Percentiles rank a stretch among this genome's conserved stretches.
Conservation (phyloP, 352 stramenopile genomes). For the Phytophthora aleatoria region DNA sequence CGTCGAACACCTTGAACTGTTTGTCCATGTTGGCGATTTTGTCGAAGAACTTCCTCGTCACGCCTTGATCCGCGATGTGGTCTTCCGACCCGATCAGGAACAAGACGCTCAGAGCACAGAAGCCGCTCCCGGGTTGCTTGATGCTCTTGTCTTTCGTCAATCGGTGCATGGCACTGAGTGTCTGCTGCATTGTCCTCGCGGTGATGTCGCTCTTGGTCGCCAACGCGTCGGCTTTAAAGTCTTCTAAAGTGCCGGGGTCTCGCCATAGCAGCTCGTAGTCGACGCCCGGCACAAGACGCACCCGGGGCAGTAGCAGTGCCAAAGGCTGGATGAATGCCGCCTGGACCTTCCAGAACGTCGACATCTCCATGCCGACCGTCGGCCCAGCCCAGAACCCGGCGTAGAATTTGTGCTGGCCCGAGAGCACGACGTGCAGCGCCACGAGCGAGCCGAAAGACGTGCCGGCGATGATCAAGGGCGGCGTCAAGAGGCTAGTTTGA, state of each 20-base stretch:
- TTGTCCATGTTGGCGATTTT: slow-evolving; percentile 49
- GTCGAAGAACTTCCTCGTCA: slow-evolving; percentile 40
- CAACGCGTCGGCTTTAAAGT: slow-evolving; percentile 56
- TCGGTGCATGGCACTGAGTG: slow-evolving; percentile 31
- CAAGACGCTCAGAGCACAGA: slow-evolving; percentile 26
- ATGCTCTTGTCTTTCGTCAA: slow-evolving; percentile 33
- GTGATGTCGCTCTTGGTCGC: slow-evolving; percentile 54
- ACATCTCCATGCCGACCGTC: slow-evolving; percentile 53
- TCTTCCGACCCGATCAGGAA: slow-evolving; percentile 52
- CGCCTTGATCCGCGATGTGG: slow-evolving; percentile 37
- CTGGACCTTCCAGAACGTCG: slow-evolving; percentile 46
- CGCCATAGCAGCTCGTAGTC: slow-evolving; percentile 43
- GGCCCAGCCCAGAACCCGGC: slow-evolving; percentile 50
- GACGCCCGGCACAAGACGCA: slow-evolving; percentile 48
- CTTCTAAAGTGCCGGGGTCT: slow-evolving; percentile 45
- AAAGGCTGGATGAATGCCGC: slow-evolving; percentile 47
- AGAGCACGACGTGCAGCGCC: slow-evolving; percentile 52
- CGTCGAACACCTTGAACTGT: slow-evolving; percentile 53
- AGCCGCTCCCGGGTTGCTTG: slow-evolving; percentile 7
- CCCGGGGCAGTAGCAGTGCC: slow-evolving; percentile 37
- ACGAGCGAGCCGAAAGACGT: slow-evolving; percentile 63
- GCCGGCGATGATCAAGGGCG: slow-evolving; percentile 57
- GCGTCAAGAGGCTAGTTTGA: slow-evolving; percentile 6
- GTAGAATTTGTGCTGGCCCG: slow-evolving; percentile 43
- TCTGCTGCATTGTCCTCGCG: slow-evolving; percentile 34